Evolutionary conservation across 2,329 filamentous ascomycete species (phyloP).

Genomic region (Calonectria pauciramosa): DNA sequence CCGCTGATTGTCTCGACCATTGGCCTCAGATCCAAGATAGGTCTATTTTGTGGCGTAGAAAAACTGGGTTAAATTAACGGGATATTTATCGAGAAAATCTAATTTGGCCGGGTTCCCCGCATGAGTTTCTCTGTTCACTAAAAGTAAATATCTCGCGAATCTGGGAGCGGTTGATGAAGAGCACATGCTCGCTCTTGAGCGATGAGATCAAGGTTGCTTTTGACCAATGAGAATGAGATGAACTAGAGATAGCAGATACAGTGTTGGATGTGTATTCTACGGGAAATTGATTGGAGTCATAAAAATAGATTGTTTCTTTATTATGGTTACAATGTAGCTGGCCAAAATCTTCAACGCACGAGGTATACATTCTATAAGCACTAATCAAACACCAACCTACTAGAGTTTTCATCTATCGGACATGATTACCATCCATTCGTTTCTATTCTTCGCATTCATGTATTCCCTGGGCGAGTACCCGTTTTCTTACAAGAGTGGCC

Average conservation of each 20-base stretch:
- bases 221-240: background rate
- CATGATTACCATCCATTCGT: background rate
- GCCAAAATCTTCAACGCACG: background rate
- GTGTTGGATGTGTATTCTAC: background rate
- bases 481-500: background rate
- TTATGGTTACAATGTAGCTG: background rate
- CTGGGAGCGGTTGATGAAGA: background rate
- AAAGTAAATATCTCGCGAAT: background rate
- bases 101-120: background rate
- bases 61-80: background rate
- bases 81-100: background rate
- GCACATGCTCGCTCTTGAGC: background rate
- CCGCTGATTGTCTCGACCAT: background rate
- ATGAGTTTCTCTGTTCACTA: background rate
- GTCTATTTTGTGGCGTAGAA: background rate
- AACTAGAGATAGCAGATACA: background rate
- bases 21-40: background rate
- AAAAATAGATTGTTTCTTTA: background rate
- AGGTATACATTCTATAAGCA: background rate
- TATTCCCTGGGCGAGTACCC: background rate
- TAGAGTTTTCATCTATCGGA: background rate
- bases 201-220: background rate
- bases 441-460: background rate
- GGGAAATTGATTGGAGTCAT: background rate
- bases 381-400: background rate